Percentiles rank a stretch among this genome's conserved stretches.
These are phyloP conservation scores for Guadua angustifolia DNA, from an alignment of 176 grass and related monocot species.

Conservation along the genomic window DNA sequence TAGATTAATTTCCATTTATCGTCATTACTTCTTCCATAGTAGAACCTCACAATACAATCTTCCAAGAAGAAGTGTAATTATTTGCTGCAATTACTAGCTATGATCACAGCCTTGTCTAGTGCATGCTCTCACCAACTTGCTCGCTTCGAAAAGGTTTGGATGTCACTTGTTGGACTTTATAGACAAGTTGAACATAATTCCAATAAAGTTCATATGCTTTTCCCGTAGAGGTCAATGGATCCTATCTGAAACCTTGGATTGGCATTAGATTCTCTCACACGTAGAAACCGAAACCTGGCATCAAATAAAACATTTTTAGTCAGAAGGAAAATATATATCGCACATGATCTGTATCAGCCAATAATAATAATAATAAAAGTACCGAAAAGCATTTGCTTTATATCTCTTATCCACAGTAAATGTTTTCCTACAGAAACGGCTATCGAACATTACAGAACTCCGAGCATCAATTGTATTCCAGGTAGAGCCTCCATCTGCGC, in stretches of 20 bases:
- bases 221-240: slow-evolving; percentile 76
- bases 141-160: not conserved
- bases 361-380: slow-evolving; percentile 23
- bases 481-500: slow-evolving; percentile 63
- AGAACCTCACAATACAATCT: not conserved
- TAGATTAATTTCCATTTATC: not conserved
- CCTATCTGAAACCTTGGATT: slow-evolving; percentile 97
- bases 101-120: not conserved
- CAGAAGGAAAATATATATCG: not conserved
- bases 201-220: slow-evolving; percentile 31
- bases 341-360: not conserved
- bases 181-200: slow-evolving; percentile 1
- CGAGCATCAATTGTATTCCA: slow-evolving; percentile 68
- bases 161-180: not conserved
- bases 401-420: slow-evolving; percentile 58
- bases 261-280: slow-evolving; percentile 60
- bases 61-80: not conserved
- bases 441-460: slow-evolving; percentile 67
- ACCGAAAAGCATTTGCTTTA: slow-evolving; percentile 71
- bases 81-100: slow-evolving; percentile 5
- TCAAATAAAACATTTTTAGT: slow-evolving; percentile 25
- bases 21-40: not conserved
- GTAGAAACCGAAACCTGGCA: slow-evolving; percentile 75
- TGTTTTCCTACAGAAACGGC: slow-evolving; percentile 71
- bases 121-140: not conserved